phyloP scores from a whole-genome alignment of 495 filamentous ascomycete species.

The Penicillium cataractarum region DNA sequence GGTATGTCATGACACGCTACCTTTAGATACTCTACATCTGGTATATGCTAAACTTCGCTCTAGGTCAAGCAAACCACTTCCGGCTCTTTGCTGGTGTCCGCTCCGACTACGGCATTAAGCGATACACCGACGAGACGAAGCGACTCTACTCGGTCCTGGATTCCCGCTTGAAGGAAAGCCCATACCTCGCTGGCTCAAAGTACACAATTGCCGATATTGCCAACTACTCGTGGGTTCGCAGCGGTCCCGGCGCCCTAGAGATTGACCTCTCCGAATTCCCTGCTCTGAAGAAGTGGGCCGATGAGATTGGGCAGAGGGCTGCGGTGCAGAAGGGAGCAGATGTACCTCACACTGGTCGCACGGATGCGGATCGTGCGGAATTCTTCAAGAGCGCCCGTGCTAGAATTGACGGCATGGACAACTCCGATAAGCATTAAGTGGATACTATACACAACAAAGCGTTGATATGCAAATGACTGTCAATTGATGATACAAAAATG shows the following conservation, averaged over 20 bases:
- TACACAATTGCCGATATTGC: slow-evolving; percentile 50
- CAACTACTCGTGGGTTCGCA: slow-evolving; percentile 40
- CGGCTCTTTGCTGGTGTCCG: slow-evolving; percentile 38
- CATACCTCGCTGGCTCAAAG: slow-evolving; percentile 44
- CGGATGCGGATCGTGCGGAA: slow-evolving; percentile 34
- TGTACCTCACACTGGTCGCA: slow-evolving; percentile 25
- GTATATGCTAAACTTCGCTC: neutral
- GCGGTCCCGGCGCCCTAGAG: slow-evolving; percentile 24
- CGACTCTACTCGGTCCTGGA: slow-evolving; percentile 48
- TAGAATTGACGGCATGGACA: slow-evolving; percentile 34
- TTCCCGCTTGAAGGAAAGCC: slow-evolving; percentile 44
- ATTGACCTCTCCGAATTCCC: slow-evolving; percentile 45
- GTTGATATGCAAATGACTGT: neutral
- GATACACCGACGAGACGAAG: slow-evolving; percentile 43
- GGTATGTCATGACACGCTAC: slow-evolving; percentile 27
- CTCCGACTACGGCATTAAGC: slow-evolving; percentile 47
- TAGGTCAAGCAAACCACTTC: slow-evolving; percentile 51
- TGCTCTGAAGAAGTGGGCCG: slow-evolving; percentile 36
- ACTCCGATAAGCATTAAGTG: slow-evolving; percentile 34
- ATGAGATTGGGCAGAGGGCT: slow-evolving; percentile 33
- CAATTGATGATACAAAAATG: neutral
- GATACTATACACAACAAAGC: too few species aligned
- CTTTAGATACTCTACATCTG: too few species aligned
- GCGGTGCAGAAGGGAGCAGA: slow-evolving; percentile 37
- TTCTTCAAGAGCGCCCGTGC: slow-evolving; percentile 34